Percentiles rank a stretch among this genome's conserved stretches.
These are phyloP conservation scores for Fusarium albosuccineum DNA, from an alignment of 2,329 filamentous ascomycete species.

Conservation along the genomic window DNA sequence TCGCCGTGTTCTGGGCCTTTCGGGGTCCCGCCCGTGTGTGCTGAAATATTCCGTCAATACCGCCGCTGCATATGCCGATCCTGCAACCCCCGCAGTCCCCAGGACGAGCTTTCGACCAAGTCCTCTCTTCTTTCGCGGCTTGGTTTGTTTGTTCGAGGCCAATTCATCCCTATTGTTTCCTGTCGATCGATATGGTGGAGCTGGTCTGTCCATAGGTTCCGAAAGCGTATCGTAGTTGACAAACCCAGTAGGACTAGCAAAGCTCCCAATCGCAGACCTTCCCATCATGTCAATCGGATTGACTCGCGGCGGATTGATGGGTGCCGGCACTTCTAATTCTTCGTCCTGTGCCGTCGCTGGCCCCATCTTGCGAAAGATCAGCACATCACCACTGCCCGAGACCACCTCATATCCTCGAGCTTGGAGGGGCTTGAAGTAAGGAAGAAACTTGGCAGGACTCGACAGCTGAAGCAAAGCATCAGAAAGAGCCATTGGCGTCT, in stretches of 20 bases:
- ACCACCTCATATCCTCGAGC: constrained; percentile 75
- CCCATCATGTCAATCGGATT: constrained; percentile 73
- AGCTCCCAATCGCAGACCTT: constrained; percentile 64
- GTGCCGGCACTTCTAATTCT: not conserved
- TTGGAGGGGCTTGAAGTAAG: constrained; percentile 70
- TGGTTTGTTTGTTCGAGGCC: constrained; percentile 59
- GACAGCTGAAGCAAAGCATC: constrained; percentile 72
- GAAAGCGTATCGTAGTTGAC: constrained; percentile 69
- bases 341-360: constrained; percentile 30
- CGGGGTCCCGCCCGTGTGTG: constrained; percentile 54
- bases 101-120: constrained; percentile 63
- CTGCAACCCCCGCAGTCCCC: constrained; percentile 67
- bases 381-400: constrained; percentile 71
- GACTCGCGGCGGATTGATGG: constrained; percentile 42
- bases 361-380: constrained; percentile 74
- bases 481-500: constrained; percentile 67
- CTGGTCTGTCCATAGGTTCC: constrained; percentile 46
- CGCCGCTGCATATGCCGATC: constrained; percentile 69
- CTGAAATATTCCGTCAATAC: constrained; percentile 70
- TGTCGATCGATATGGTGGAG: constrained; percentile 54
- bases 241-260: constrained; percentile 74
- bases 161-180: constrained; percentile 62
- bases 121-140: constrained; percentile 53
- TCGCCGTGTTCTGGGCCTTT: constrained; percentile 42
- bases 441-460: constrained; percentile 74